Evolutionary conservation across 352 stramenopile genomes (phyloP).

Genomic region (Phytophthora ramorum): DNA sequence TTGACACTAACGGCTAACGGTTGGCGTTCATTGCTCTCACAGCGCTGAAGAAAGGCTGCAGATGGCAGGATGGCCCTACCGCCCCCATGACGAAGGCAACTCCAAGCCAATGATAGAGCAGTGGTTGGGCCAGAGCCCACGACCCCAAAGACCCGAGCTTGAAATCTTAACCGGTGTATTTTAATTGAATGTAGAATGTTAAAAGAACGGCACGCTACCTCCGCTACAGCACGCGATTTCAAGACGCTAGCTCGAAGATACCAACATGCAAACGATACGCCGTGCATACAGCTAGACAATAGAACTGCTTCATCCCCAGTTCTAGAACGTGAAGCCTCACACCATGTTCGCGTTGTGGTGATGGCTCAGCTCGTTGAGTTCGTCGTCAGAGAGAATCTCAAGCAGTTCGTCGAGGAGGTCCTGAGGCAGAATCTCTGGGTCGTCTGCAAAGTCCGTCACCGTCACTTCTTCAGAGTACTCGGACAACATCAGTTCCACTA

Average conservation of each 20-base stretch:
- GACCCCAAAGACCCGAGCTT: too few species aligned
- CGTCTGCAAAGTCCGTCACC: constrained; percentile 21
- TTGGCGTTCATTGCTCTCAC: background rate
- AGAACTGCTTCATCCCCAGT: background rate
- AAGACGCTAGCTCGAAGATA: constrained; percentile 1
- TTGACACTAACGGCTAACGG: background rate
- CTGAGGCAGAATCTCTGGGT: constrained; percentile 27
- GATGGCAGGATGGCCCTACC: background rate
- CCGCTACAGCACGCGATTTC: constrained; percentile 1
- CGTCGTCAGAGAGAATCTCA: constrained; percentile 32
- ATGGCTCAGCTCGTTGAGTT: constrained; percentile 27
- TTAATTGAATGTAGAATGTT: constrained; percentile 8
- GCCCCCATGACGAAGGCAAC: background rate
- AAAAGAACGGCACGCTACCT: background rate
- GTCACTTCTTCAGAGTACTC: constrained; percentile 24
- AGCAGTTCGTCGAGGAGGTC: constrained; percentile 33
- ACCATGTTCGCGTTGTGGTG: constrained; percentile 5
- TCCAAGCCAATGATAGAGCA: background rate
- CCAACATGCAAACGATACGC: constrained; percentile 7
- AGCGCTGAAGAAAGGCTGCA: background rate
- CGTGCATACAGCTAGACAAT: background rate
- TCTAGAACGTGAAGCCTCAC: background rate
- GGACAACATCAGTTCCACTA: constrained; percentile 30
- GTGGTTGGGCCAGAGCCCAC: too few species aligned
- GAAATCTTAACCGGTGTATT: background rate